phyloP scores from a whole-genome alignment of 2,329 filamentous ascomycete genomes.

The Cytospora paraplurivora region DNA sequence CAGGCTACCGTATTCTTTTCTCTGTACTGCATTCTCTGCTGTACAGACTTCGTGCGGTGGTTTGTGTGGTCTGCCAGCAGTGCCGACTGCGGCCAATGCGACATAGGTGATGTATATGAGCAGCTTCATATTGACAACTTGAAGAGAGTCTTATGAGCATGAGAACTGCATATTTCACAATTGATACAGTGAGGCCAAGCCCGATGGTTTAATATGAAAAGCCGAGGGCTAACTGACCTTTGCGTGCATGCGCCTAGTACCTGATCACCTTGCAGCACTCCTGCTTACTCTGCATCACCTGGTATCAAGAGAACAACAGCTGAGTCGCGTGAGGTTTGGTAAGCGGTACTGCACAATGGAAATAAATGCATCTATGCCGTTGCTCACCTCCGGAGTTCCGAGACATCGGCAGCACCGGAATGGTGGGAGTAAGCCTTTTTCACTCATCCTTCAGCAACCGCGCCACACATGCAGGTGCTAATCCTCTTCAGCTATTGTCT shows the following conservation, averaged over 20 bases:
- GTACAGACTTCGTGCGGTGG: not conserved
- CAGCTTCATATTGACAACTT: not conserved
- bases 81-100: not conserved
- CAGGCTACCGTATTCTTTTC: constrained; percentile 26
- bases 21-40: constrained; percentile 9
- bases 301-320: not conserved
- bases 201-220: constrained; percentile 1
- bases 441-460: not conserved
- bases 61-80: not conserved
- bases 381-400: constrained; percentile 12
- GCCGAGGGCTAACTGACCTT: too few species aligned
- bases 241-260: not conserved
- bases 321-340: not conserved
- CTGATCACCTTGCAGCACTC: not conserved
- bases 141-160: not conserved
- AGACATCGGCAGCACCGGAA: not conserved
- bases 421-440: not conserved
- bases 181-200: not conserved
- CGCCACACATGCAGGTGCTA: not conserved
- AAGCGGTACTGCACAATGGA: constrained; percentile 1
- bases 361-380: not conserved
- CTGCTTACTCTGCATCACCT: constrained; percentile 12
- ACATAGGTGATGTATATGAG: not conserved
- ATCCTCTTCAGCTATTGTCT: constrained; percentile 13
- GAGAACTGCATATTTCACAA: not conserved